Conservation (phyloP, 1,139 yeast genomes). For the Taiozyma sp. region DNA sequence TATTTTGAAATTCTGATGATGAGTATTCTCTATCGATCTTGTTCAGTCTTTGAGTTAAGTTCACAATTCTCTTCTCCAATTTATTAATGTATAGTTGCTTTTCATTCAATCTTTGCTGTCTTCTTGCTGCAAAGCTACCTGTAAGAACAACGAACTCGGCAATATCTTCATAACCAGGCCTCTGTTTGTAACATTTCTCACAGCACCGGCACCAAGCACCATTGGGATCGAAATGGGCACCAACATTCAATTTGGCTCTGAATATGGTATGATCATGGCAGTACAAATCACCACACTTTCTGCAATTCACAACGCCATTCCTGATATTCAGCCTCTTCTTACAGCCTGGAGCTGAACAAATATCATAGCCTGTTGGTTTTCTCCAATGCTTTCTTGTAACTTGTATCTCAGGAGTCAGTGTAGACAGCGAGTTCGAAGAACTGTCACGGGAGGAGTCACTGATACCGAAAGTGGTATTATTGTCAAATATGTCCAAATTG, state of each 20-base stretch:
- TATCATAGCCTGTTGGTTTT: conserved; percentile 34
- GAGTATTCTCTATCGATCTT: conserved; percentile 20
- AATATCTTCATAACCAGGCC: conserved; percentile 48
- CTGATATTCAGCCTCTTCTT: conserved; percentile 36
- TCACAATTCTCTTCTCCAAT: conserved; percentile 59
- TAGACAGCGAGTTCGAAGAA: conserved; percentile 13
- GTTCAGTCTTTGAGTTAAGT: conserved; percentile 28
- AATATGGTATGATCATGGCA: conserved; percentile 55
- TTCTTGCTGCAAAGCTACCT: conserved; percentile 31
- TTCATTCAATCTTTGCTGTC: conserved; percentile 36
- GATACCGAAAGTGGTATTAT: conserved; percentile 8
- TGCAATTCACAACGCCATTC: conserved; percentile 53
- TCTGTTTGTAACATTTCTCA: conserved; percentile 46
- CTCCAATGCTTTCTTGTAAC: conserved; percentile 63
- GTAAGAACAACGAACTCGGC: conserved; percentile 44
- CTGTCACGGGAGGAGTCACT: conserved; percentile 15
- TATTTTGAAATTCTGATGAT: conserved; percentile 13
- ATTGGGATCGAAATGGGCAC: conserved; percentile 41
- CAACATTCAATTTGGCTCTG: conserved; percentile 38
- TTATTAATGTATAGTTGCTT: conserved; percentile 47
- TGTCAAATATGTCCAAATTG: conserved; percentile 30
- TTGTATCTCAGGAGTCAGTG: conserved; percentile 20
- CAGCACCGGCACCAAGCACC: conserved; percentile 77
- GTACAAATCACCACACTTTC: conserved; percentile 66
- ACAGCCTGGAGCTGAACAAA: conserved; percentile 38